A percentile compares a stretch with the other conserved stretches of the same genome.
Conservation (phyloP, 371 early-diverging fungal species). For the Dichotomocladium elegans region DNA sequence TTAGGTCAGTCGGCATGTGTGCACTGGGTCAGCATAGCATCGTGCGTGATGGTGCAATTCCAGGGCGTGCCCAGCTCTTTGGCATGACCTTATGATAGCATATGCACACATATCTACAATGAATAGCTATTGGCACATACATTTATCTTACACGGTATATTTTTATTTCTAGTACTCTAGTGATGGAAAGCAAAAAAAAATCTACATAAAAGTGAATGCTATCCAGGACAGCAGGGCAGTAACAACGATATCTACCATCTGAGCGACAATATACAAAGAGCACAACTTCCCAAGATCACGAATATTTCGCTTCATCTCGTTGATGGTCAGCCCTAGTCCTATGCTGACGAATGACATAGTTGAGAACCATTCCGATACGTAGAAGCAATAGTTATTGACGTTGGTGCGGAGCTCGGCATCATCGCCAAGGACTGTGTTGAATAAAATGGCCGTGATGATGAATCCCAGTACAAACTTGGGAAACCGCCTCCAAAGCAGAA, state of each 20-base stretch:
- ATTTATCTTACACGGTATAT: too few species aligned
- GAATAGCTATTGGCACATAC: too few species aligned
- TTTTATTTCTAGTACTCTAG: too few species aligned
- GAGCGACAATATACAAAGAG: constrained; percentile 52
- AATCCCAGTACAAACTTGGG: constrained; percentile 65
- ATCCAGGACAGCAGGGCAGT: constrained; percentile 52
- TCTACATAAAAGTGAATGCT: constrained; percentile 43
- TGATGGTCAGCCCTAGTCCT: constrained; percentile 53
- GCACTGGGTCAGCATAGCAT: too few species aligned
- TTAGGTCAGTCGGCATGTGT: too few species aligned
- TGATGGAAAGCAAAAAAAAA: neutral
- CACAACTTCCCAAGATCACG: constrained; percentile 47
- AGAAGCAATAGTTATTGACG: constrained; percentile 54
- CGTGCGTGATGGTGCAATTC: too few species aligned
- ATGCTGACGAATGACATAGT: constrained; percentile 63
- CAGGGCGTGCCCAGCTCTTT: too few species aligned
- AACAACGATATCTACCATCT: constrained; percentile 54
- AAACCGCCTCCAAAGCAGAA: constrained; percentile 55
- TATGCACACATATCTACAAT: too few species aligned
- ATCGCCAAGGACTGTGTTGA: constrained; percentile 48
- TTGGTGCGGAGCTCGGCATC: constrained; percentile 22
- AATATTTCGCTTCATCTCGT: constrained; percentile 50
- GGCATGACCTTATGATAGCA: too few species aligned
- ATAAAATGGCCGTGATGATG: constrained; percentile 52
- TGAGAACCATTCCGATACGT: constrained; percentile 61